A percentile compares a stretch with the other conserved stretches of the same genome.
Conservation (phyloP, 805 yeast species). For the Priceomyces melissophilus region DNA sequence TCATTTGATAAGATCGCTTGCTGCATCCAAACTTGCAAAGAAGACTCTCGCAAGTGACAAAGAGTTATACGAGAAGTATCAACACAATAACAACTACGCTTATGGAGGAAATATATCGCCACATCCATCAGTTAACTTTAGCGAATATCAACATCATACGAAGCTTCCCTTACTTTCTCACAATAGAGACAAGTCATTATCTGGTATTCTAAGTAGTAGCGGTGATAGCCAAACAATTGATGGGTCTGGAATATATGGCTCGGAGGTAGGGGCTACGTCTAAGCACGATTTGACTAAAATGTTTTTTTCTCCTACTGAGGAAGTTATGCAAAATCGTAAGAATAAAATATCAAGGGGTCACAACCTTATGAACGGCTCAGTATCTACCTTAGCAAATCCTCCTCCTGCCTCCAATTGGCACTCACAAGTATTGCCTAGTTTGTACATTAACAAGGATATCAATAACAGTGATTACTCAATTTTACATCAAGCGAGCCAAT, state of each 20-base stretch:
- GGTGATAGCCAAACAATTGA: conserved; percentile 26
- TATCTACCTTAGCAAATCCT: conserved; percentile 13
- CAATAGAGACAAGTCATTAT: conserved; percentile 17
- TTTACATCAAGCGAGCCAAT: conserved; percentile 2
- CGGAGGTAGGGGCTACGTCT: conserved; percentile 27
- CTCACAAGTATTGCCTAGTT: conserved; percentile 30
- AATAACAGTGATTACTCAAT: conserved; percentile 30
- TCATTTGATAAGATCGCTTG: conserved; percentile 46
- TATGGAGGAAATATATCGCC: conserved; percentile 25
- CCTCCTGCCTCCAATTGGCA: conserved; percentile 26
- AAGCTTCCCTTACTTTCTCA: conserved; percentile 34
- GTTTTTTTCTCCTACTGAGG: conserved; percentile 80
- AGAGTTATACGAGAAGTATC: conserved; percentile 29
- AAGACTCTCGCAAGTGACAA: conserved; percentile 34
- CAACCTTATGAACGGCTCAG: conserved; percentile 15
- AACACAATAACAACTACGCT: conserved; percentile 26
- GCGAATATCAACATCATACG: conserved; percentile 17
- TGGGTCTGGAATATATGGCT: conserved; percentile 31
- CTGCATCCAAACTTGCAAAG: conserved; percentile 53
- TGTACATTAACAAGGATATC: conserved; percentile 38
- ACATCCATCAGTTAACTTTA: conserved; percentile 13
- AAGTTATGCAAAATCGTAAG: conserved; percentile 53
- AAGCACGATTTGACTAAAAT: conserved; percentile 45
- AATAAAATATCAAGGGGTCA: conserved; percentile 19
- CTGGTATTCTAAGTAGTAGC: conserved; percentile 10